Base-by-base conservation (phyloP, 2,329 filamentous ascomycete species). In the Ophiostoma angusticollis region DNA sequence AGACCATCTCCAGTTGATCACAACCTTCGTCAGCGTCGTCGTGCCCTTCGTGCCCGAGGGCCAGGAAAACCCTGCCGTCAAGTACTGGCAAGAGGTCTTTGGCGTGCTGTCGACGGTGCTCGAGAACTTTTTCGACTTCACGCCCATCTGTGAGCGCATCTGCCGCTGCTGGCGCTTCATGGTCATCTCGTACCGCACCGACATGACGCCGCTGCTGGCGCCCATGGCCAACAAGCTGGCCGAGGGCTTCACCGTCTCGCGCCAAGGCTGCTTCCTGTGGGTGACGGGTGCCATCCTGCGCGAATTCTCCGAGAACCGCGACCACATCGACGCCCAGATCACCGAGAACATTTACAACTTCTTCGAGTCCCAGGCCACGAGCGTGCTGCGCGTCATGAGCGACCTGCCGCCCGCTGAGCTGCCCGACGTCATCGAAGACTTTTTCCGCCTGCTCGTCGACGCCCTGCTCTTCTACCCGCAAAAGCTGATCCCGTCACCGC, bases 211-310 rank as follows among this genome's bases (percentile, higher is more conserved):
- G 18, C 64, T 98, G 32, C 70, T 98, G 31, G 82, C 83, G 1
- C 72, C 77, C 16, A 77, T 98, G 60, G 93, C 91, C 14, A 83
- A 89, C 50, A 93, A 89, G 59, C 72, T 98, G 41, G 84, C 84
- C 1, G 72, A 70, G 46, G 87, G 89, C 5, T 98, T 98, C 56
- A 72, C 81, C 40, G 71, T 74, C 14, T 95, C 89, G 9, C 75
- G 79, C 44, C 89, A 98, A 60, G 91, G 91, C 11, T 95, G 89
- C 57, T 98, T 98, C 69, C 68, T 98, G n/a, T 98, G 91, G 91
- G 89, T 91, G 1, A 95, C 89, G 2, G 84, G 87, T 47, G 85
- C 89, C 8, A 93, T 98, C 46, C 72, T 98, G 22, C 81, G 91
- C 43, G 91, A 98, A 58, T 98, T 96, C 55, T 91, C 85, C 0